These are phyloP conservation scores for Candida sp. DNA, from an alignment of 1,139 yeast genomes.

Conservation along the genomic window DNA sequence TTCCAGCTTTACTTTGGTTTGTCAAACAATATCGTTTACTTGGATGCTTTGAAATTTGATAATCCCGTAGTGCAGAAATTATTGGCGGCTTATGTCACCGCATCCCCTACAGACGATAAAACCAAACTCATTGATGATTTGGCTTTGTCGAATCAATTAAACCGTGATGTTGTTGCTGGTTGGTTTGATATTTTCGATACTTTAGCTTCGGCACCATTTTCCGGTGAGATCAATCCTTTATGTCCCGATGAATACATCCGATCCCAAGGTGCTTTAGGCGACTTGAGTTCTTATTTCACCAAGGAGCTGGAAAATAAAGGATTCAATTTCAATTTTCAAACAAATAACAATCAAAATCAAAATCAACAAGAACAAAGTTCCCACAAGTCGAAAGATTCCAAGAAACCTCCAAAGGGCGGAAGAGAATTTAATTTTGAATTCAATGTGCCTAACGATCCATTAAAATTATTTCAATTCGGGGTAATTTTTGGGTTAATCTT, in stretches of 20 bases:
- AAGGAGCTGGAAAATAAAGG: constrained; percentile 3
- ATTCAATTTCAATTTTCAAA: constrained; percentile 8
- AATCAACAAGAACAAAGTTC: constrained; percentile 4
- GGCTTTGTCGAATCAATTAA: constrained; percentile 14
- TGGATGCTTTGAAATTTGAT: constrained; percentile 28
- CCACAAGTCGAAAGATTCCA: constrained; percentile 7
- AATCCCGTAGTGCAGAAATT: constrained; percentile 21
- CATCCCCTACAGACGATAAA: constrained; percentile 10
- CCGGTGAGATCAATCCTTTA: constrained; percentile 24
- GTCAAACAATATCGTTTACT: constrained; percentile 24
- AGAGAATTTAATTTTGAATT: constrained; percentile 20
- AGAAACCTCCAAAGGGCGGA: constrained; percentile 7
- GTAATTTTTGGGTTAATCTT: constrained; percentile 22
- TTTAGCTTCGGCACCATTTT: constrained; percentile 27
- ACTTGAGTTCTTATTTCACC: not conserved
- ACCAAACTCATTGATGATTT: constrained; percentile 5
- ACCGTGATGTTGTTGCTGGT: constrained; percentile 16
- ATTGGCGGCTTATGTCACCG: constrained; percentile 15
- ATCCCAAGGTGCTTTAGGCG: too few species aligned
- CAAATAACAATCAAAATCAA: constrained; percentile 3
- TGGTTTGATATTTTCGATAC: constrained; percentile 33
- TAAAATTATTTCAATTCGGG: constrained; percentile 30
- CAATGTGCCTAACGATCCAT: constrained; percentile 19
- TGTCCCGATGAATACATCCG: constrained; percentile 32
- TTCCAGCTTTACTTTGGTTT: constrained; percentile 29